Evolutionary conservation across 257 asterid species (phyloP).

Genomic region (Sherardia arvensis): DNA sequence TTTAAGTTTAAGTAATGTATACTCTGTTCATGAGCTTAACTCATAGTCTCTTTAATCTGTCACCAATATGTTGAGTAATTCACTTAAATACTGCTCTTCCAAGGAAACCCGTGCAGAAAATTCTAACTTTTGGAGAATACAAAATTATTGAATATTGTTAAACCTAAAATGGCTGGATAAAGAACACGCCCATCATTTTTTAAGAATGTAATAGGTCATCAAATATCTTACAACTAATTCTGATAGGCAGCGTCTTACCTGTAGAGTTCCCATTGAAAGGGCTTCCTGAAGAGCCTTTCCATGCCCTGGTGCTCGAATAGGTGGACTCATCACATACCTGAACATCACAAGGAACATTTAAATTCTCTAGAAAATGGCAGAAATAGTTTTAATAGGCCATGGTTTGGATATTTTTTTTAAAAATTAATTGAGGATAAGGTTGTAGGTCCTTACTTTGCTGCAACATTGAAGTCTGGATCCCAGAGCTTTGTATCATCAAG

Average conservation of each 20-base stretch:
- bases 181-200: neutral
- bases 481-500: slow-evolving; percentile 83
- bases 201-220: too few species aligned
- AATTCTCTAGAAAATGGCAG: slow-evolving; percentile 6
- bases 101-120: neutral
- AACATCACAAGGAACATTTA: slow-evolving; percentile 3
- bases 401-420: slow-evolving; percentile 1
- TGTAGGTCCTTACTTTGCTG: slow-evolving; percentile 58
- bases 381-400: neutral
- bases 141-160: neutral
- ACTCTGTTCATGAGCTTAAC: neutral
- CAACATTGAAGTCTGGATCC: slow-evolving; percentile 77
- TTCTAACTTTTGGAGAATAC: too few species aligned
- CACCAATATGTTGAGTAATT: neutral
- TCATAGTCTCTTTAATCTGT: neutral
- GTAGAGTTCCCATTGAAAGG: slow-evolving; percentile 74
- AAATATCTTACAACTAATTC: neutral
- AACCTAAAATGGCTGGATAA: neutral
- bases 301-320: slow-evolving; percentile 86
- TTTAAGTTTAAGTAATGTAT: neutral
- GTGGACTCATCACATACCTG: slow-evolving; percentile 98
- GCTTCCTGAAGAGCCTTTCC: slow-evolving; percentile 97
- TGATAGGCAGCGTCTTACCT: slow-evolving; percentile 32
- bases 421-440: slow-evolving; percentile 8
- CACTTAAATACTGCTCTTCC: neutral